Conservation (phyloP, 129 eudicot genomes). For the Artemisia argyi region DNA sequence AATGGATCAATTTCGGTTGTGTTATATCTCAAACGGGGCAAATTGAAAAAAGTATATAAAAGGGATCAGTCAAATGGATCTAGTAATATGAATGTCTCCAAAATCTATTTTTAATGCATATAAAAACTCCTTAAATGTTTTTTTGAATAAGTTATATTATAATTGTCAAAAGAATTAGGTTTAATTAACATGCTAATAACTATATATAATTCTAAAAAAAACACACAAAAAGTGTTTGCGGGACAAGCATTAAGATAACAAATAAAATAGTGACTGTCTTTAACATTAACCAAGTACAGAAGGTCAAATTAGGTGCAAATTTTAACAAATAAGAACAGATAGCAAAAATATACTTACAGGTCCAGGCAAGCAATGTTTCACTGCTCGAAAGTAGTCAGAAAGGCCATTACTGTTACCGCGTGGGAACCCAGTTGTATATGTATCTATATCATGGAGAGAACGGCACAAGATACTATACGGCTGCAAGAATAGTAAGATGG, state of each 20-base stretch:
- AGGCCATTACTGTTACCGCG: constrained; percentile 73
- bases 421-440: constrained; percentile 89
- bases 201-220: too few species aligned
- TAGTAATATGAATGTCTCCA: too few species aligned
- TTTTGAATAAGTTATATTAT: not conserved
- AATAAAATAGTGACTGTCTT: not conserved
- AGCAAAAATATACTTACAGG: constrained; percentile 55
- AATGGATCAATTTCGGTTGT: too few species aligned
- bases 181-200: too few species aligned
- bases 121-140: constrained; percentile 4
- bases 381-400: constrained; percentile 75
- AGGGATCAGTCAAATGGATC: not conserved
- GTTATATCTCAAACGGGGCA: not conserved
- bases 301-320: constrained; percentile 10
- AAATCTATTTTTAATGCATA: not conserved
- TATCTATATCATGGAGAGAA: constrained; percentile 84
- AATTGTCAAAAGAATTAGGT: too few species aligned
- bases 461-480: constrained; percentile 86
- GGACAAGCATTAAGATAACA: too few species aligned
- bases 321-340: constrained; percentile 4
- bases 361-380: constrained; percentile 87
- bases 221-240: too few species aligned
- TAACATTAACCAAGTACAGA: not conserved
- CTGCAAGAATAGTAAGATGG: constrained; percentile 47
- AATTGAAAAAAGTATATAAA: not conserved